Conservation (phyloP, 495 filamentous ascomycete genomes). For the Daldinia loculata region DNA sequence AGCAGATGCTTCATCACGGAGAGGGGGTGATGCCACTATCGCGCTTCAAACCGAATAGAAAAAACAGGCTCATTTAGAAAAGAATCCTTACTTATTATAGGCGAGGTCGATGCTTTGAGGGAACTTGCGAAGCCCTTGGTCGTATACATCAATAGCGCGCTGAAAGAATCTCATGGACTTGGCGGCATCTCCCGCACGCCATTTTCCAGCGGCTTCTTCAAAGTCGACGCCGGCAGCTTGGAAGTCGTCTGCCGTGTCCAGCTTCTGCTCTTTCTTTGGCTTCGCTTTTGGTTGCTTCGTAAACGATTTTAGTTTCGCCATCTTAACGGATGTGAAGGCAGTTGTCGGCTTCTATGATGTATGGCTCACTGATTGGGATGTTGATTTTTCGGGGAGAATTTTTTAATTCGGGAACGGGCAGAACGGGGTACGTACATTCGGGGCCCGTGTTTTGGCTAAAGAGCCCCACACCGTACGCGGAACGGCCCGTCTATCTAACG, state of each 20-base stretch:
- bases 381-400: background rate
- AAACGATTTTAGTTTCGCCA: conserved; percentile 26
- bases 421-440: background rate
- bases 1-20: background rate
- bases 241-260: conserved; percentile 40
- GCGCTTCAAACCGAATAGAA: background rate
- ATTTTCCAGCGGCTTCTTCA: conserved; percentile 77
- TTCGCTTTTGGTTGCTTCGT: conserved; percentile 17
- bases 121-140: conserved; percentile 64
- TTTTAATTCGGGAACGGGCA: background rate
- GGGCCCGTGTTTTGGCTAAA: background rate
- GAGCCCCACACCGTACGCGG: background rate
- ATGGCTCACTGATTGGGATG: background rate
- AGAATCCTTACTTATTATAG: conserved; percentile 67
- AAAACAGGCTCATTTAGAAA: background rate
- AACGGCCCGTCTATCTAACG: background rate
- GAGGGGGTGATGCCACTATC: background rate
- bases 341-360: background rate
- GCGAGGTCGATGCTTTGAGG: conserved; percentile 72
- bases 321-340: background rate
- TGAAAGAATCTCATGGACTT: conserved; percentile 75
- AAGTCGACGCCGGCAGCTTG: conserved; percentile 66
- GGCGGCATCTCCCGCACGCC: conserved; percentile 72
- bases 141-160: conserved; percentile 70
- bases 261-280: conserved; percentile 29